Evolutionary conservation across 768 basidiomycete species (phyloP).

Genomic region (Mycena floridula): DNA sequence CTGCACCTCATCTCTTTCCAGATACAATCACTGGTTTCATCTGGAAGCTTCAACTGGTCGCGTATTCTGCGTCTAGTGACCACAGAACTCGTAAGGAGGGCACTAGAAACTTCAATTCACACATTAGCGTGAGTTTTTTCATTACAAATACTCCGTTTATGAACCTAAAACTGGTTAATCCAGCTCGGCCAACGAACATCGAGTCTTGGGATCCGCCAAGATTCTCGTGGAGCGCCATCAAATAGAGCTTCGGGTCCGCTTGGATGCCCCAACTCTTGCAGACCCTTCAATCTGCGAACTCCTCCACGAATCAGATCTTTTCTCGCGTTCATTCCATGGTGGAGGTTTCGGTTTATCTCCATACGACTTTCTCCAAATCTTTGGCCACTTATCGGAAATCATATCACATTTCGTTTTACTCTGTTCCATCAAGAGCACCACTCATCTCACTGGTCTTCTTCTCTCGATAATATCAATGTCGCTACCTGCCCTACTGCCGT

Average conservation of each 20-base stretch:
- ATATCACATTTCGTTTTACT: slow-evolving; percentile 67
- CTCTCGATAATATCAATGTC: slow-evolving; percentile 57
- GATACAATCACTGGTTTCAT: slow-evolving; percentile 66
- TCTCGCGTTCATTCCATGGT: slow-evolving; percentile 75
- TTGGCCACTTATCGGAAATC: slow-evolving; percentile 67
- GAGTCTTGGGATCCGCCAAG: slow-evolving; percentile 68
- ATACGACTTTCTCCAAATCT: slow-evolving; percentile 69
- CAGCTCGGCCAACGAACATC: slow-evolving; percentile 64
- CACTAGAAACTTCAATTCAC: slow-evolving; percentile 61
- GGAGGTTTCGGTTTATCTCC: slow-evolving; percentile 78
- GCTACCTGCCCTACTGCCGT: slow-evolving; percentile 53
- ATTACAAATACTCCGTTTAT: slow-evolving; percentile 10
- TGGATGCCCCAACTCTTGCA: slow-evolving; percentile 74
- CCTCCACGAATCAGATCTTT: slow-evolving; percentile 81
- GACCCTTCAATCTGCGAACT: slow-evolving; percentile 72
- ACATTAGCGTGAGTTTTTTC: slow-evolving; percentile 58
- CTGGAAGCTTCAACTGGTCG: slow-evolving; percentile 67
- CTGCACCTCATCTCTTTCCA: slow-evolving; percentile 22
- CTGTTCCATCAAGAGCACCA: slow-evolving; percentile 47
- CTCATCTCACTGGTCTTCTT: slow-evolving; percentile 50
- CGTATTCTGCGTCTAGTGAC: slow-evolving; percentile 53
- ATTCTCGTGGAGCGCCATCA: slow-evolving; percentile 76
- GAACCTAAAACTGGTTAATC: slow-evolving; percentile 10
- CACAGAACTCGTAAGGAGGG: slow-evolving; percentile 58
- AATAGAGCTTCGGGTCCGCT: slow-evolving; percentile 66